A percentile compares a stretch with the other conserved stretches of the same genome.
Conservation (phyloP, 495 filamentous ascomycete genomes). For the Elaphomyces granulatus region DNA sequence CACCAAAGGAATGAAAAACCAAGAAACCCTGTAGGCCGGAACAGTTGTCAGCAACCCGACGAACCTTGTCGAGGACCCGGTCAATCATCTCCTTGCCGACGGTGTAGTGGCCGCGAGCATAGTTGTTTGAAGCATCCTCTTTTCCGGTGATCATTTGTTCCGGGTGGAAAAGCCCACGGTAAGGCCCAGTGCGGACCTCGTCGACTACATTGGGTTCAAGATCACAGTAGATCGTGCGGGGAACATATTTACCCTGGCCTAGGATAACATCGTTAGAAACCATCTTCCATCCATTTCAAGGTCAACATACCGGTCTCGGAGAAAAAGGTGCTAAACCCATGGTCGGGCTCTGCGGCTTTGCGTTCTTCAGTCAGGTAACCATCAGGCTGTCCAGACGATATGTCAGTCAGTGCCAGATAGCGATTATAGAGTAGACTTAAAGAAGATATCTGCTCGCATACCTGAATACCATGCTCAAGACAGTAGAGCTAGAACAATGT, state of each 20-base stretch:
- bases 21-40: slow-evolving; percentile 96
- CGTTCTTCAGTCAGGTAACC: slow-evolving; percentile 97
- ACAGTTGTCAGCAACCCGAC: slow-evolving; percentile 92
- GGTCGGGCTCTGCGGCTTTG: slow-evolving; percentile 80
- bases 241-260: slow-evolving; percentile 98
- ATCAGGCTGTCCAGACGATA: slow-evolving; percentile 57
- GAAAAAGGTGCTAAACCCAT: slow-evolving; percentile 99
- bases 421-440: too few relatives aligned
- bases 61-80: slow-evolving; percentile 90
- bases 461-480: slow-evolving; percentile 98
- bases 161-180: slow-evolving; percentile 92
- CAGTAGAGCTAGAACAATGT: slow-evolving; percentile 71
- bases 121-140: slow-evolving; percentile 99
- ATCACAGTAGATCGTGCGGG: slow-evolving; percentile 98
- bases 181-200: slow-evolving; percentile 95
- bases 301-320: slow-evolving; percentile 81
- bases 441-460: slow-evolving; percentile 39
- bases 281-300: slow-evolving; percentile 7
- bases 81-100: slow-evolving; percentile 98
- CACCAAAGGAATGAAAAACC: slow-evolving; percentile 99
- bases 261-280: slow-evolving; percentile 8
- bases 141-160: slow-evolving; percentile 99
- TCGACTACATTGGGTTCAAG: slow-evolving; percentile 99
- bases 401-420: too few relatives aligned
- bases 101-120: slow-evolving; percentile 96